Percentiles rank a stretch among this genome's conserved stretches.
phyloP scores from a whole-genome alignment of 176 grass and related monocot genomes.

The Hsuehochloa calcarea region DNA sequence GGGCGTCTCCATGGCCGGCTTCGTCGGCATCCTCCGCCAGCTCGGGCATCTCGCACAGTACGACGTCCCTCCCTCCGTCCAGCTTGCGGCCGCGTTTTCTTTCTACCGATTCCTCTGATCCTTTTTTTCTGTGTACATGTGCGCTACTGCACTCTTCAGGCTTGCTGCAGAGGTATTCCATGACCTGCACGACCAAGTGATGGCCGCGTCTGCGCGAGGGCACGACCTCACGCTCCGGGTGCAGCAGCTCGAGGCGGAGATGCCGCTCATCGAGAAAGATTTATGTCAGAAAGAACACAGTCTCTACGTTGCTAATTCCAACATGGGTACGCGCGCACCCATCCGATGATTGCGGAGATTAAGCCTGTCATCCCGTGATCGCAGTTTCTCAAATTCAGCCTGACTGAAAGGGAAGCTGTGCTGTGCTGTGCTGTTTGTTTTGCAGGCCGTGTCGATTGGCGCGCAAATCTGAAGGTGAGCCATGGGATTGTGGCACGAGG shows the following conservation, averaged over 20 bases:
- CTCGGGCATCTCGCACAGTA: constrained; percentile 77
- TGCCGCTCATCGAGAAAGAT: constrained; percentile 30
- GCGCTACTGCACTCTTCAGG: neutral
- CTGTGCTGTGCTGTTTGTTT: too few species aligned
- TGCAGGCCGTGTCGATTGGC: constrained; percentile 53
- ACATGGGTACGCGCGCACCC: constrained; percentile 14
- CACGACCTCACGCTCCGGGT: constrained; percentile 36
- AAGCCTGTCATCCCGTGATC: too few species aligned
- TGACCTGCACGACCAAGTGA: constrained; percentile 51
- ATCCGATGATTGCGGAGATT: too few species aligned
- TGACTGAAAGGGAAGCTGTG: neutral
- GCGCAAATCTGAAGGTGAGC: constrained; percentile 35
- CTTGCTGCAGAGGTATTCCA: constrained; percentile 56
- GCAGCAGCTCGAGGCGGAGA: constrained; percentile 38
- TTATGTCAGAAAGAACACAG: neutral
- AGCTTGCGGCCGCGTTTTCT: neutral
- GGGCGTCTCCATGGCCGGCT: constrained; percentile 49
- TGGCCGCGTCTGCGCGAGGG: constrained; percentile 38
- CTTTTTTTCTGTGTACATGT: neutral
- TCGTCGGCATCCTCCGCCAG: constrained; percentile 61
- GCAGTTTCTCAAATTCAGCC: neutral
- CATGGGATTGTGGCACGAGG: constrained; percentile 30
- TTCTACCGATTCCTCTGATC: neutral
- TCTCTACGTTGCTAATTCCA: constrained; percentile 24
- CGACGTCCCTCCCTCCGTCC: neutral